Evolutionary conservation across 176 grass and related monocot species (phyloP).

Genomic region (Lolium rigidum): DNA sequence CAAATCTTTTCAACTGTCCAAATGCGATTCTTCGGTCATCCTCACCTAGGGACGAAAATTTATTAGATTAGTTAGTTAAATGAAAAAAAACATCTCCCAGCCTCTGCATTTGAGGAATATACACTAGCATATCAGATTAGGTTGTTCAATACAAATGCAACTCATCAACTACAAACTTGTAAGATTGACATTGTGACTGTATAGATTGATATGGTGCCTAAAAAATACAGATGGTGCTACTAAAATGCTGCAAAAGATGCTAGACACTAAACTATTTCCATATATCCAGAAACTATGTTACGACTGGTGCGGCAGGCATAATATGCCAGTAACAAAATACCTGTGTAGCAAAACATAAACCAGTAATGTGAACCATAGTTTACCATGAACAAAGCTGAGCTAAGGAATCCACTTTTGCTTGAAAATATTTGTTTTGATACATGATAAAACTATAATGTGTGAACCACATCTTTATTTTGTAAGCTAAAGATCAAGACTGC

Average conservation of each 20-base stretch:
- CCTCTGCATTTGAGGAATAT: background rate
- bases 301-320: constrained; percentile 5
- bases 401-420: background rate
- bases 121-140: background rate
- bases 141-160: constrained; percentile 30
- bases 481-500: constrained; percentile 18
- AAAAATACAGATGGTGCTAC: constrained; percentile 17
- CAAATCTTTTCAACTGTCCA: constrained; percentile 93
- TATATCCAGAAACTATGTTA: constrained; percentile 1
- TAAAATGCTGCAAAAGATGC: background rate
- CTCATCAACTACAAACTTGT: background rate
- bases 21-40: constrained; percentile 93
- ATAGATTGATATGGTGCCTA: background rate
- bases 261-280: background rate
- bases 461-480: background rate
- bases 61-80: constrained; percentile 23
- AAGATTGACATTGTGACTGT: background rate
- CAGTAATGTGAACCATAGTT: background rate
- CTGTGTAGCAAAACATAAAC: background rate
- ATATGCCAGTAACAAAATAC: constrained; percentile 30
- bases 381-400: background rate
- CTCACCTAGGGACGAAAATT: constrained; percentile 67
- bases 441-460: constrained; percentile 27
- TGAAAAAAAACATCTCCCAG: background rate
- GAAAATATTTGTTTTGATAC: background rate